Evolutionary conservation across 306 rosid genomes (phyloP), one percentile per base, ranked within the genome.

Genomic region (Fragaria ananassa): DNA sequence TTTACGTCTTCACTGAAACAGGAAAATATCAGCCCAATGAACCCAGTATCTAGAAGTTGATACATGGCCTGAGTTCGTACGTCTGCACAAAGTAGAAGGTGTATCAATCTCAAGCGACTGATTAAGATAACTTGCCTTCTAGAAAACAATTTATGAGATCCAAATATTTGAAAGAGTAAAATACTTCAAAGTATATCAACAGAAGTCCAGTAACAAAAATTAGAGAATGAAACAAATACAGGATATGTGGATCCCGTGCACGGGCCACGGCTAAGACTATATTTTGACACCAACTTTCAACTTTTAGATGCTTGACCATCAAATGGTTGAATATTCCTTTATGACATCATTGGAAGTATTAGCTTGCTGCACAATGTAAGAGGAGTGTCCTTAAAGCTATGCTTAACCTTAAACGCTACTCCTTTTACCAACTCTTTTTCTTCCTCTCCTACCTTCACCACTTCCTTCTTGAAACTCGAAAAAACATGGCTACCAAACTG

Each of bases 11-110:
- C 93, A 79, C 93, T 96, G 81, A 77, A 96, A 81, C 99, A 96
- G 80, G 99, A 96, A 87, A 93, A 89, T 60, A 96, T 96, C 85
- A 96, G 87, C 68, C 99, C 98, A 54, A 96, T 91, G 83, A 96
- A 96, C 74, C 99, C 98, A 79, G 98, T 84, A 82, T 96, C 99
- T 63, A 96, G 97, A 84, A 96, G 99, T 78, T 96, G 99, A 81
- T 96, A 96, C 91, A 92, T 91, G 17, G 88, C 98, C 76, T 96
- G 99, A 74, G 98, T 96, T 62, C 91, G 88, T 70, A 96, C 98
- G 60, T 96, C 98, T 93, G 86, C 85, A 81, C 70, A 70, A 64
- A 76, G 76, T 72, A 51, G 54, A 80, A 58, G 53, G 61, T 19
- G 65, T 46, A 31, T 56, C 41, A 70, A 8, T 75, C 64, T 58